Base-by-base conservation (phyloP, 2,329 filamentous ascomycete species). In the Periglandula ipomoeae region DNA sequence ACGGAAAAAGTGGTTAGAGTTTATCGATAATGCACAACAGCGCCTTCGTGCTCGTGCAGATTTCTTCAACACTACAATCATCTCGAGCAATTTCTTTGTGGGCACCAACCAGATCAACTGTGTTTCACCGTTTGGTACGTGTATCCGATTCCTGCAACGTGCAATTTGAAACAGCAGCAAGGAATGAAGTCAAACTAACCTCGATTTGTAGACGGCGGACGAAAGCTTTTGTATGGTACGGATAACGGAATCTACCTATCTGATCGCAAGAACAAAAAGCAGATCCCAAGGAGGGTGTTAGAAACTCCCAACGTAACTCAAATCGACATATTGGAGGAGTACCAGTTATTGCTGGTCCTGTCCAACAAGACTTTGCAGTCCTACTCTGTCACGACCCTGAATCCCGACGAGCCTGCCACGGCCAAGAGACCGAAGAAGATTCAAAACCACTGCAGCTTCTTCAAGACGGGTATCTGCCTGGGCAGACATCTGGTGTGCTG, bases 371-470 rank as follows among this genome's bases (percentile, higher is more conserved):
- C 89, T 1, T 76, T 97, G 9, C 84, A 88, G 58, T 95, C 91
- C 7, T 97, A 93, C 70, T 82, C 89, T 1, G 74, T 95, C 46
- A 85, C 91, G 53, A 89, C 89, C 13, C 75, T 98, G 49, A 91
- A 95, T 59, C 79, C 85, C 3, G 85, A 85, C 54, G 90, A 97
- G 60, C 84, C 84, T 46, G 79, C 87, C 30, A 73, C 90, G 49
- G 81, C 82, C 15, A 95, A 93, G 66, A 81, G 89, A 38, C 89
- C 89, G 8, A 91, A 93, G 73, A 96, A 96, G 74, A 97, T 98
- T 55, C 86, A 90, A 67, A 95, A 87, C 59, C 90, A 96, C 69
- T 94, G 91, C 67, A 96, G 91, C 67, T 98, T 97, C 72, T 98
- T 98, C 81, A 95, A 94, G 70, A 87, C 89, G 17, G 93, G 93